Percentiles rank a stretch among this genome's conserved stretches.
Conservation (phyloP, 345 rosid genomes). For the Aethionema arabicum region DNA sequence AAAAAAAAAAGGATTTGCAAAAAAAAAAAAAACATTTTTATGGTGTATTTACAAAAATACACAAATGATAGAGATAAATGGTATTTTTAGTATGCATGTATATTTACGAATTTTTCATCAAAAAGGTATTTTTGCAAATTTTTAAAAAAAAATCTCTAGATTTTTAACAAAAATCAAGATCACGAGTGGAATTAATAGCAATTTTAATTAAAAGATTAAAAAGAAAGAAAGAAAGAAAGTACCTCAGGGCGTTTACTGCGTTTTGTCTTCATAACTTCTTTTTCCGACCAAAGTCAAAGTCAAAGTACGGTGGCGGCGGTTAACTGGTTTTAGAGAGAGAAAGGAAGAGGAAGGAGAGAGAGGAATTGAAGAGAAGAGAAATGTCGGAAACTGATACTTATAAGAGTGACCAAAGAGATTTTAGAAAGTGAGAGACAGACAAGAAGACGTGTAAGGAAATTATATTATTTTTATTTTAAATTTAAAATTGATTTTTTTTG, state of each 20-base stretch:
- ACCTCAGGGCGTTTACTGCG: slow-evolving; percentile 80
- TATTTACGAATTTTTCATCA: too few relatives aligned
- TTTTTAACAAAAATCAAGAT: too few relatives aligned
- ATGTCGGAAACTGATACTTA: slow-evolving; percentile 43
- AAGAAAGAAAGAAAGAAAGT: slow-evolving; percentile 20
- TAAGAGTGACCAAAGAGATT: slow-evolving; percentile 29
- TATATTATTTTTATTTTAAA: not conserved
- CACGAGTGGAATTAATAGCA: too few relatives aligned
- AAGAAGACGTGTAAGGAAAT: slow-evolving; percentile 39
- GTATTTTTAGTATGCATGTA: too few relatives aligned
- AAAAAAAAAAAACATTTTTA: too few relatives aligned
- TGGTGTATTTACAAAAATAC: too few relatives aligned
- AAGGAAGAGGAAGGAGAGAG: too few relatives aligned
- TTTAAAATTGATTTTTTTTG: slow-evolving; percentile 11
- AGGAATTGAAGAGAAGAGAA: slow-evolving; percentile 28
- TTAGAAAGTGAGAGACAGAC: slow-evolving; percentile 24
- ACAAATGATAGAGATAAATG: too few relatives aligned
- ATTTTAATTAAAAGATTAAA: not conserved
- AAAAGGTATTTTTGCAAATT: too few relatives aligned
- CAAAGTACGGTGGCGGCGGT: slow-evolving; percentile 5
- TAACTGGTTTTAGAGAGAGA: slow-evolving; percentile 9
- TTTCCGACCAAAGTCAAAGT: slow-evolving; percentile 24
- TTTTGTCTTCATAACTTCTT: slow-evolving; percentile 49
- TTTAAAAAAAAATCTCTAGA: too few relatives aligned
- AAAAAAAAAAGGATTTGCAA: too few relatives aligned